A percentile compares a stretch with the other conserved stretches of the same genome.
phyloP scores from a whole-genome alignment of 164 flowering plant genomes.

The Macadamia integrifolia region DNA sequence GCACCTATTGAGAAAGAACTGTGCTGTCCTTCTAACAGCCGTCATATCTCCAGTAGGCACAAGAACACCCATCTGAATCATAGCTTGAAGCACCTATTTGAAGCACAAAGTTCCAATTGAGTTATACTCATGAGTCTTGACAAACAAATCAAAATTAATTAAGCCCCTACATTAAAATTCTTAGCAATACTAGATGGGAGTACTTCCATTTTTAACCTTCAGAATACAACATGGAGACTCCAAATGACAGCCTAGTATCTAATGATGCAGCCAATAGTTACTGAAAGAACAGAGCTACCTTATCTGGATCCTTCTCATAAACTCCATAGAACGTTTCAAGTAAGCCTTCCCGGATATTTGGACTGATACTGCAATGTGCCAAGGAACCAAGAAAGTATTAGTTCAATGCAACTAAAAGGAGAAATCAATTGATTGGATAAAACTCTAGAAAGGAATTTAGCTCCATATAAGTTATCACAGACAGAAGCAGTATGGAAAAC shows the following conservation, averaged over 20 bases:
- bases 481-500: background rate
- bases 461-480: background rate
- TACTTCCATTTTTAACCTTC: background rate
- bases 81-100: conserved; percentile 83
- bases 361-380: conserved; percentile 67
- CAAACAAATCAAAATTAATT: background rate
- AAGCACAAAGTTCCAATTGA: conserved; percentile 1
- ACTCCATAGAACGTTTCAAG: conserved; percentile 88
- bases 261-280: background rate
- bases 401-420: background rate
- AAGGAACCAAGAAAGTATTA: conserved; percentile 1
- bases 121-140: background rate
- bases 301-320: conserved; percentile 94
- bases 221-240: background rate
- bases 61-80: conserved; percentile 97
- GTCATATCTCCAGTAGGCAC: conserved; percentile 99
- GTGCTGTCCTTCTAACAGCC: conserved; percentile 92
- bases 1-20: conserved; percentile 89
- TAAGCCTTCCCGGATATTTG: conserved; percentile 87
- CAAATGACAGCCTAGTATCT: background rate
- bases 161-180: no score
- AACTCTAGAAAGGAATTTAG: conserved; percentile 3
- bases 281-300: conserved; percentile 32
- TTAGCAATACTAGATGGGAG: background rate
- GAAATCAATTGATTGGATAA: background rate